phyloP scores from a whole-genome alignment of 176 grass and related monocot species.

The Elymus sibiricus region DNA sequence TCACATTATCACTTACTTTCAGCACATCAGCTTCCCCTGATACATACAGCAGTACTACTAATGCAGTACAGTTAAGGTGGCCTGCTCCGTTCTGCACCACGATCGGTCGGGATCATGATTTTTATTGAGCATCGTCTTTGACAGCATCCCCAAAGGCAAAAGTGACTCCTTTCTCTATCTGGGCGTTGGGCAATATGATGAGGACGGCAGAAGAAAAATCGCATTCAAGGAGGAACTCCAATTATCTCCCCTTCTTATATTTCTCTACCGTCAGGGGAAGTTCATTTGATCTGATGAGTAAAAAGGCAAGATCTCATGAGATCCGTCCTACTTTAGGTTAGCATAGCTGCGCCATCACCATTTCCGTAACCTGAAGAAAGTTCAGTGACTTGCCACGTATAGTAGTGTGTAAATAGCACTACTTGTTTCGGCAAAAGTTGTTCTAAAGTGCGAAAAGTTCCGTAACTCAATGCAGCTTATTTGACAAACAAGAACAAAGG shows the following conservation, averaged over 20 bases:
- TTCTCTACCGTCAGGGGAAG: neutral
- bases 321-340: neutral
- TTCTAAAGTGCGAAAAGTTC: neutral
- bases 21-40: neutral
- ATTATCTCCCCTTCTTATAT: neutral
- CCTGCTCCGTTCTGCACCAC: neutral
- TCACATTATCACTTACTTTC: too few relatives aligned
- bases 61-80: neutral
- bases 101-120: neutral
- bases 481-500: neutral
- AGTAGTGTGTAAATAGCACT: neutral
- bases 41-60: neutral
- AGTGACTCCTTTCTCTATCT: slow-evolving; percentile 22
- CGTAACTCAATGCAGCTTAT: neutral
- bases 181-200: slow-evolving; percentile 20
- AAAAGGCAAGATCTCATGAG: slow-evolving; percentile 20
- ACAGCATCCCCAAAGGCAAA: neutral
- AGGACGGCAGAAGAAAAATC: slow-evolving; percentile 5
- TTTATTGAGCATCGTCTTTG: neutral
- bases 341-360: slow-evolving; percentile 18
- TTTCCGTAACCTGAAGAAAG: neutral
- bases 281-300: slow-evolving; percentile 11
- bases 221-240: neutral
- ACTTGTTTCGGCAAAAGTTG: neutral
- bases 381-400: neutral